These are phyloP conservation scores for Russula brevipes DNA, from an alignment of 768 basidiomycete species.

Conservation along the genomic window DNA sequence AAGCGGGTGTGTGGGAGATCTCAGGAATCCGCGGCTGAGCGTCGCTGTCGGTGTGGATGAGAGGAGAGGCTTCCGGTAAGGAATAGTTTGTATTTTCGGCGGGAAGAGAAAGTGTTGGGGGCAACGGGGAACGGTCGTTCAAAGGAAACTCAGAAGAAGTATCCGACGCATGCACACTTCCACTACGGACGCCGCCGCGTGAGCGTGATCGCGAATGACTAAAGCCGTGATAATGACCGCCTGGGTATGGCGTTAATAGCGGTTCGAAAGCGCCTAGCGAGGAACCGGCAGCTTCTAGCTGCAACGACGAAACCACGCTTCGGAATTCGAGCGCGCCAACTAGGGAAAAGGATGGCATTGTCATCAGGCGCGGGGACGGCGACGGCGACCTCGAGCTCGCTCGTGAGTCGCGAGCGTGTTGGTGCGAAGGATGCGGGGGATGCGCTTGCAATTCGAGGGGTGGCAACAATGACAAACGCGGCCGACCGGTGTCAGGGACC, in stretches of 20 bases:
- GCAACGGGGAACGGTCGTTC: constrained; percentile 42
- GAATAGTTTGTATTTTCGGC: constrained; percentile 1
- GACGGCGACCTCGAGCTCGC: constrained; percentile 44
- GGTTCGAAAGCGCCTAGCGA: constrained; percentile 63
- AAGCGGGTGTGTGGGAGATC: constrained; percentile 52
- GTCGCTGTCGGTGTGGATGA: constrained; percentile 23
- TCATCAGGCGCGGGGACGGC: constrained; percentile 37
- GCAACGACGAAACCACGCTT: constrained; percentile 78
- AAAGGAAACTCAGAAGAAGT: constrained; percentile 46
- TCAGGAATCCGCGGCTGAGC: constrained; percentile 36
- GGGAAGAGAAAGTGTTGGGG: constrained; percentile 31
- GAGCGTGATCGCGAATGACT: constrained; percentile 32
- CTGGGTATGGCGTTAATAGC: constrained; percentile 63
- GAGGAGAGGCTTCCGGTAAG: constrained; percentile 15
- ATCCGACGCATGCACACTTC: constrained; percentile 47
- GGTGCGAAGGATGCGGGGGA: constrained; percentile 41
- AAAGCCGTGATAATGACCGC: constrained; percentile 62
- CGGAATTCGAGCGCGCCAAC: constrained; percentile 95
- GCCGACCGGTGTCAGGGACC: constrained; percentile 26
- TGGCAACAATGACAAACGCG: constrained; percentile 40
- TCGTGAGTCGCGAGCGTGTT: constrained; percentile 37
- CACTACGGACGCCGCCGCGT: constrained; percentile 30
- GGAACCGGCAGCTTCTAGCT: constrained; percentile 56
- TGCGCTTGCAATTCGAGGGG: constrained; percentile 36
- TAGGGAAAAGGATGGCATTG: constrained; percentile 82